phyloP scores from a whole-genome alignment of 2,329 filamentous ascomycete species.

The Meredithiella fracta region DNA sequence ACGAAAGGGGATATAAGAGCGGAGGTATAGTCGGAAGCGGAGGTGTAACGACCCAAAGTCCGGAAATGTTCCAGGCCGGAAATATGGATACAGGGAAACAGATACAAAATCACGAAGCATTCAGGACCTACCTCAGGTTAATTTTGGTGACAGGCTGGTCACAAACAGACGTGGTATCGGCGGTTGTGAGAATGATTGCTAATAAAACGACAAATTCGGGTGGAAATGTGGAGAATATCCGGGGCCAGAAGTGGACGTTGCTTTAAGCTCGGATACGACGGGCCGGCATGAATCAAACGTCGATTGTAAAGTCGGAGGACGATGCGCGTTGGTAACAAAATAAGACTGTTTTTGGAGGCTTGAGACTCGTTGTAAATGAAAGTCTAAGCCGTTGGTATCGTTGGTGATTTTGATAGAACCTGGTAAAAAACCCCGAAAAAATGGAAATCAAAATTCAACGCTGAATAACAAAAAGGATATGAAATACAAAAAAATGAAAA shows the following conservation, averaged over 20 bases:
- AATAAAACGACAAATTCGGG: slow-evolving; percentile 3
- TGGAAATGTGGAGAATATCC: background rate
- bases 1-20: background rate
- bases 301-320: background rate
- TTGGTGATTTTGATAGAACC: background rate
- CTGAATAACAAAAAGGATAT: slow-evolving; percentile 7
- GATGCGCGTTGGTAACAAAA: background rate
- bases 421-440: background rate
- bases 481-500: slow-evolving; percentile 5
- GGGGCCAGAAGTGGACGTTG: background rate
- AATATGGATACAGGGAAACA: background rate
- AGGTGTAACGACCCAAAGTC: background rate
- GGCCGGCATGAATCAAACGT: slow-evolving; percentile 1
- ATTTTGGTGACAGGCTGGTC: slow-evolving; percentile 10
- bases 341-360: slow-evolving; percentile 3
- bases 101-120: background rate
- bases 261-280: background rate
- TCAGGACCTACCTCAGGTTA: slow-evolving; percentile 1
- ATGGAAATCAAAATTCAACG: background rate
- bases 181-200: background rate
- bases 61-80: background rate
- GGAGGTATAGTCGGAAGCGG: background rate
- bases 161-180: slow-evolving; percentile 7
- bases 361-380: background rate
- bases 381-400: slow-evolving; percentile 1